Evolutionary conservation across 192 early-diverging fungal species (phyloP), one percentile per base, ranked within the genome.

Genomic region (Coemansia sp.): DNA sequence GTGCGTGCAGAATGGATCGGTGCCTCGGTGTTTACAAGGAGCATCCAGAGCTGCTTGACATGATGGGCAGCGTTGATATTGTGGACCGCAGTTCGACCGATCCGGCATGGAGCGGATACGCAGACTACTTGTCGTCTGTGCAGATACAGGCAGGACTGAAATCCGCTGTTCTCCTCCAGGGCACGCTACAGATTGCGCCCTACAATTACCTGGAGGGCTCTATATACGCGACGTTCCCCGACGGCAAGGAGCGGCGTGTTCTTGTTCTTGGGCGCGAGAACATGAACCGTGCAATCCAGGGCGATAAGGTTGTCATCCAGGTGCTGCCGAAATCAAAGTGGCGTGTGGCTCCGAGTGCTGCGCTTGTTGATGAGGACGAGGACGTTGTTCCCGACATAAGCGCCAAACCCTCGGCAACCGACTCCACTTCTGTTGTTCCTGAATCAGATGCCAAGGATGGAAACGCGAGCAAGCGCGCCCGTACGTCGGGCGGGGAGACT

Each of bases 121-220:
- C 67, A 8, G 84, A 97, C 85, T 91, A 99, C 73, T 52, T 96
- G 54, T 82, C 91, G 9, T 62, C 88, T 5, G 80, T 85, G 21
- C 93, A 97, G 68, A 87, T 97, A 0, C 80, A 90, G 19, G 91
- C 90, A 18, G 98, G 96, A 0, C 82, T 99, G 8, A 95, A 94
- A 71, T 87, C 88, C 39, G 90, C 90, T 21, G 84, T 86, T 6
- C 89, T 93, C 52, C 74, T 88, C 32, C 95, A 97, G 71, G 95
- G 94, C 26, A 88, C 88, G 37, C 73, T 99, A 15, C 84, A 85
- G 56, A 91, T 99, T 67, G 92, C 90, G 68, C 71, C 68, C 11
- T 93, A 96, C 84, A 99, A 99, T 69, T 94, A 90, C 65, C 77
- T 95, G 41, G 95, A 96, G 72, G 92, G 92, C 15, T 89, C 89